Evolutionary conservation across 2,329 filamentous ascomycete genomes (phyloP), one percentile per base, ranked within the genome.

Genomic region (Akanthomyces dipterigenus): DNA sequence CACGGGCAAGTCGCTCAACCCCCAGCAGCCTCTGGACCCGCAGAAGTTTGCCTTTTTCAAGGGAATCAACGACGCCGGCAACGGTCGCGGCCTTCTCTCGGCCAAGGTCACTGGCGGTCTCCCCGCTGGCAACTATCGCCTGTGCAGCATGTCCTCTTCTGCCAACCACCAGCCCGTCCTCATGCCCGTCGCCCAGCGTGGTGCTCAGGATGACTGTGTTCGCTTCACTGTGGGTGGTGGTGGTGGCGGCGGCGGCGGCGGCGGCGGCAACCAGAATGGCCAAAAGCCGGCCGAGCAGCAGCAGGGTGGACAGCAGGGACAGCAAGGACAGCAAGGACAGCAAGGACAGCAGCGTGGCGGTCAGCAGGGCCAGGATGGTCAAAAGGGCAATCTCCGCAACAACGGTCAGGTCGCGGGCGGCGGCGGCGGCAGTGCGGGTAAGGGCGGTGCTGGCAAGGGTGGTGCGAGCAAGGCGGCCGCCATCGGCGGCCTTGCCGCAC

Each of bases 171-270:
- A 88, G 75, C 83, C 84, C 61, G 83, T 87, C 11, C 69, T 86
- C 60, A 87, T 87, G 84, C 84, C 85, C 56, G 81, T 88, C 58
- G 85, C 86, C 60, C 85, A 88, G 74, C 82, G 86, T 71, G 86
- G 86, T 72, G 78, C 82, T 50, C 85, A 88, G 70, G 86, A 88
- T 67, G 85, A 88, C 70, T 88, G 85, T 70, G 75, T 80, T 55
- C 83, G 83, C 68, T 84, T 87, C 68, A 82, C 78, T 49, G 83
- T 85, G n/a, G 71, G 67, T 31, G 64, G 43, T 45, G 67, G 66
- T 38, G 70, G 68, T 46, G 64, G 62, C 46, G 64, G 63, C 65
- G 63, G 64, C 53, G 62, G 42, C 51, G 58, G 55, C 28, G 64
- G 66, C 28, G 64, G 63, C 31, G 65, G 67, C 62, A 66, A 66